These are phyloP conservation scores for Cenchrus purpureus DNA, from an alignment of 176 grass and related monocot species.

Conservation along the genomic window DNA sequence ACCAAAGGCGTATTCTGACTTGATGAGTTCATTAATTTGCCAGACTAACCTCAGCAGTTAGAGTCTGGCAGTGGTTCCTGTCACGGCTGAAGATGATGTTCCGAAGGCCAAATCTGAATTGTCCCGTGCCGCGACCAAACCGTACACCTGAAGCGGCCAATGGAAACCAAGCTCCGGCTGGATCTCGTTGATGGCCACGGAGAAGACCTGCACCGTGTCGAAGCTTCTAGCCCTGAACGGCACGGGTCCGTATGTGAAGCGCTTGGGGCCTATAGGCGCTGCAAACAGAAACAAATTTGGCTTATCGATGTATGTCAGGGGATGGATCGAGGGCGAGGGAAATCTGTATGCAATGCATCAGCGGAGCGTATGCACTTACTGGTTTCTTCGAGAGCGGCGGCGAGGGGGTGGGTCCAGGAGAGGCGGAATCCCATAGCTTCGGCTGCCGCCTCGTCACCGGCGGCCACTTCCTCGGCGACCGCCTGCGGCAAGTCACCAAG, in stretches of 20 bases:
- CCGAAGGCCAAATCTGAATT: neutral
- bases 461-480: neutral
- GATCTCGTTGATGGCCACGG: neutral
- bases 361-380: neutral
- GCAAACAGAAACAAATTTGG: neutral
- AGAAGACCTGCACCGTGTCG: neutral
- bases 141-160: conserved; percentile 16
- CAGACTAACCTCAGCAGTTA: neutral
- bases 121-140: neutral
- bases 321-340: too few relatives aligned
- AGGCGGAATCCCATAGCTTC: neutral
- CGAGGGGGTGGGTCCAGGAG: neutral
- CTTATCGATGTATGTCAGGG: neutral
- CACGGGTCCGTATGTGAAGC: neutral
- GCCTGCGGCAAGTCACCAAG: neutral
- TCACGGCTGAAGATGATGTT: conserved; percentile 7
- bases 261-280: neutral
- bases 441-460: neutral
- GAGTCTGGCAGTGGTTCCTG: conserved; percentile 19
- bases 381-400: neutral
- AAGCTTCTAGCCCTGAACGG: neutral
- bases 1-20: too few relatives aligned
- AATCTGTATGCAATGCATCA: too few relatives aligned
- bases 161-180: neutral
- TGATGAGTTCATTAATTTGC: neutral